Percentiles rank a stretch among this genome's conserved stretches.
phyloP scores from a whole-genome alignment of 1,139 yeast species.

The Nakaseomyces sp. region DNA sequence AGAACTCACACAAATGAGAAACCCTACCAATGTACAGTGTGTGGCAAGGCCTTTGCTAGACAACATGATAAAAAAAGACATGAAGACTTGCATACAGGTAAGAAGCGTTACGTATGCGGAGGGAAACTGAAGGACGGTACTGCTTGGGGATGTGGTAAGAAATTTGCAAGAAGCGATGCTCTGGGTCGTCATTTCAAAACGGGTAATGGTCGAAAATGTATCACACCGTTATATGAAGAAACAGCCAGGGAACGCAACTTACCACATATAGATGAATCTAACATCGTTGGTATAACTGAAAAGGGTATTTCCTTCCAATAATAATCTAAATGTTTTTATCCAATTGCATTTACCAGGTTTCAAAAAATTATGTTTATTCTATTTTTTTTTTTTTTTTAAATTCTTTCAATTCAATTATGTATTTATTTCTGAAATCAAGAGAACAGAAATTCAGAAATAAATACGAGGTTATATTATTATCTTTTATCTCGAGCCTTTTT shows the following conservation, averaged over 20 bases:
- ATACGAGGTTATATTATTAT: conserved; percentile 1
- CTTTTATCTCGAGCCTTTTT: not conserved
- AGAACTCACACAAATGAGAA: conserved; percentile 92
- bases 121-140: conserved; percentile 52
- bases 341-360: not conserved
- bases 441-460: not conserved
- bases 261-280: conserved; percentile 1
- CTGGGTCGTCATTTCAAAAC: conserved; percentile 88
- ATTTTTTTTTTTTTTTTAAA: not conserved
- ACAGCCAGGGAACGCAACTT: conserved; percentile 37
- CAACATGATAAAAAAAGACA: conserved; percentile 93
- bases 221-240: conserved; percentile 63
- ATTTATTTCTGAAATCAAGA: too few relatives aligned
- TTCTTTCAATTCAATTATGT: conserved; percentile 3
- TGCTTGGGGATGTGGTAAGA: conserved; percentile 85
- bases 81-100: conserved; percentile 87
- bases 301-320: conserved; percentile 3
- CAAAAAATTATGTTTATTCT: too few relatives aligned
- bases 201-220: conserved; percentile 83
- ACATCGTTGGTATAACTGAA: conserved; percentile 2
- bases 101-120: conserved; percentile 75
- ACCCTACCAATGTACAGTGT: conserved; percentile 76
- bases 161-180: conserved; percentile 95
- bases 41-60: conserved; percentile 92
- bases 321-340: not conserved